These are phyloP conservation scores for Pyronema omphalodes DNA, from an alignment of 495 filamentous ascomycete genomes.

Conservation along the genomic window DNA sequence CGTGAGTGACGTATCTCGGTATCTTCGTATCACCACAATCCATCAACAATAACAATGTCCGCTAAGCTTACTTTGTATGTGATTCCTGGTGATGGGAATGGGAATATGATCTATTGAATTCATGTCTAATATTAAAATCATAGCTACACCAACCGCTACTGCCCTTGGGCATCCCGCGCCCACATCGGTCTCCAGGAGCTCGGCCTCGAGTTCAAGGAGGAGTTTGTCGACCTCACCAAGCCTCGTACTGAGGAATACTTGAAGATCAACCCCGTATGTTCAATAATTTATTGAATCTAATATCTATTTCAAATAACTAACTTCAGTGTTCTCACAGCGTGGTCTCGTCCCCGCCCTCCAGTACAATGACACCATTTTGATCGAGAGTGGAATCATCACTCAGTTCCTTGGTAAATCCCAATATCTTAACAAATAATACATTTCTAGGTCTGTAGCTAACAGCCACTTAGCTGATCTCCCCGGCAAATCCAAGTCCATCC, in stretches of 20 bases:
- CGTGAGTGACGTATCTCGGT: no score
- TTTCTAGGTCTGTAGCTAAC: neutral
- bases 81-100: neutral
- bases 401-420: conserved; percentile 42
- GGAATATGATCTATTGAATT: conserved; percentile 14
- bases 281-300: neutral
- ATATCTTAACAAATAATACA: neutral
- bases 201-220: conserved; percentile 55
- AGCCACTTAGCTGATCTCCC: neutral
- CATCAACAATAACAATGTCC: conserved; percentile 15
- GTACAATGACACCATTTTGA: conserved; percentile 54
- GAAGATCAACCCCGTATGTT: conserved; percentile 53
- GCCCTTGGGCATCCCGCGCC: conserved; percentile 69
- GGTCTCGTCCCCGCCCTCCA: conserved; percentile 60
- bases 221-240: conserved; percentile 52
- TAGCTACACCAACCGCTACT: conserved; percentile 53
- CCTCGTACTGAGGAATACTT: conserved; percentile 75
- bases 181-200: conserved; percentile 62
- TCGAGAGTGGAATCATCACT: conserved; percentile 54
- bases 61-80: neutral
- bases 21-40: neutral
- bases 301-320: neutral
- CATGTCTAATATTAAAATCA: neutral
- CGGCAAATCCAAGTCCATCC: conserved; percentile 23
- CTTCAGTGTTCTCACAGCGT: conserved; percentile 27